phyloP scores from a whole-genome alignment of 129 eudicot genomes.

The Chrysanthemum seticuspe region DNA sequence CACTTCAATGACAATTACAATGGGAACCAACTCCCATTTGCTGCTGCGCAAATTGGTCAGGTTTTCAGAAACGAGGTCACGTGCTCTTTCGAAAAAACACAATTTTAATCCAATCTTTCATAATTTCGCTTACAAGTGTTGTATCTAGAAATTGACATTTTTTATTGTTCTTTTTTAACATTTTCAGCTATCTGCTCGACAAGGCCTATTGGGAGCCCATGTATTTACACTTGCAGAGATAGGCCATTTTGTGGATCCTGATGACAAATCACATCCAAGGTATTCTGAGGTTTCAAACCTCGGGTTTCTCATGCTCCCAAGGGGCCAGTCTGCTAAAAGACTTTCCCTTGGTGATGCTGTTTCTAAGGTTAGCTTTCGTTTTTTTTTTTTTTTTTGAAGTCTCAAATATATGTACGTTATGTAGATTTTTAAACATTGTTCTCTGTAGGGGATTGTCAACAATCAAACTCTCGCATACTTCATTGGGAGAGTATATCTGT shows the following conservation, averaged over 20 bases:
- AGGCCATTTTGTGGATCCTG: constrained; percentile 69
- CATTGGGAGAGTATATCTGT: constrained; percentile 63
- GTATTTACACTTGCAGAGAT: constrained; percentile 67
- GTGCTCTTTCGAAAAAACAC: not conserved
- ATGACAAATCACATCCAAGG: constrained; percentile 63
- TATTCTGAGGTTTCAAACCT: constrained; percentile 54
- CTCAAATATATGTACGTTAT: no score
- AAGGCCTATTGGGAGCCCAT: constrained; percentile 52
- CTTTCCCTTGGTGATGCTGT: constrained; percentile 57
- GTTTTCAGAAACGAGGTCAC: constrained; percentile 62
- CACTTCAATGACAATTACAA: no score
- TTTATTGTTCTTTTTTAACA: no score
- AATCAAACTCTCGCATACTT: constrained; percentile 30
- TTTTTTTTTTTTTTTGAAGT: not conserved
- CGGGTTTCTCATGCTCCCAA: constrained; percentile 64
- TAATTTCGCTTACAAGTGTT: no score
- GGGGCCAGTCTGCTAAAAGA: constrained; percentile 34
- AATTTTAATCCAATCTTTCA: no score
- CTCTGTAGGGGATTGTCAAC: constrained; percentile 28
- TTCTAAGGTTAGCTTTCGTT: constrained; percentile 36
- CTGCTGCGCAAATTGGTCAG: constrained; percentile 96
- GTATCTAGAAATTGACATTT: no score
- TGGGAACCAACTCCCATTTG: constrained; percentile 53
- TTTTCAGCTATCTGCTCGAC: constrained; percentile 62
- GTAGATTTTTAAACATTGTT: not conserved